Evolutionary conservation across 2,329 filamentous ascomycete genomes (phyloP).

Genomic region (Drechslerella coelobrocha): DNA sequence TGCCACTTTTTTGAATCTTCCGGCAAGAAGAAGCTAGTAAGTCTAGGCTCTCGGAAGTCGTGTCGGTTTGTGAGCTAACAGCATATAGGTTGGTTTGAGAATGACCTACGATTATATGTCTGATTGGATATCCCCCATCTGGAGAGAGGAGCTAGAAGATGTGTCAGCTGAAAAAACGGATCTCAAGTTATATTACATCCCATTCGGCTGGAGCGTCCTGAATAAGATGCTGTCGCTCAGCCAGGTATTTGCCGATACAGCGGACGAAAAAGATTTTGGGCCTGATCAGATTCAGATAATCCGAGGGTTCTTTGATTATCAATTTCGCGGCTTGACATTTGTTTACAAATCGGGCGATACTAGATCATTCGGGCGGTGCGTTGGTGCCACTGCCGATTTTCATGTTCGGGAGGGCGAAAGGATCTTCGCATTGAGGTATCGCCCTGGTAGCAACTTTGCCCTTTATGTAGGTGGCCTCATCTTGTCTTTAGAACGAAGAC

Average conservation of each 20-base stretch:
- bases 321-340: conserved; percentile 37
- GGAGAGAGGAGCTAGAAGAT: conserved; percentile 27
- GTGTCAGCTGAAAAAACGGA: conserved; percentile 29
- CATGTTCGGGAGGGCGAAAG: conserved; percentile 28
- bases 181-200: conserved; percentile 35
- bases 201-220: conserved; percentile 39
- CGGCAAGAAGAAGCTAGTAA: conserved; percentile 46
- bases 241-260: conserved; percentile 37
- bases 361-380: conserved; percentile 42
- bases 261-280: conserved; percentile 39
- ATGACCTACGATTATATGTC: conserved; percentile 49
- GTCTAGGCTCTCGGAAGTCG: background rate
- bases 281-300: conserved; percentile 39
- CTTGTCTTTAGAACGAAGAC: too few species aligned
- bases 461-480: conserved; percentile 24
- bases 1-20: conserved; percentile 49
- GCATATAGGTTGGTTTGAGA: conserved; percentile 28
- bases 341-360: conserved; percentile 33
- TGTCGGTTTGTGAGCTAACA: conserved; percentile 1
- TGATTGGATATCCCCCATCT: conserved; percentile 48
- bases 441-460: conserved; percentile 36
- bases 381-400: conserved; percentile 35
- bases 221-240: conserved; percentile 28
- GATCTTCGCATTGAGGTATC: conserved; percentile 43
- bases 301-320: conserved; percentile 42